Evolutionary conservation across 2,329 filamentous ascomycete species (phyloP).

Genomic region (Zymoseptoria crescenta): DNA sequence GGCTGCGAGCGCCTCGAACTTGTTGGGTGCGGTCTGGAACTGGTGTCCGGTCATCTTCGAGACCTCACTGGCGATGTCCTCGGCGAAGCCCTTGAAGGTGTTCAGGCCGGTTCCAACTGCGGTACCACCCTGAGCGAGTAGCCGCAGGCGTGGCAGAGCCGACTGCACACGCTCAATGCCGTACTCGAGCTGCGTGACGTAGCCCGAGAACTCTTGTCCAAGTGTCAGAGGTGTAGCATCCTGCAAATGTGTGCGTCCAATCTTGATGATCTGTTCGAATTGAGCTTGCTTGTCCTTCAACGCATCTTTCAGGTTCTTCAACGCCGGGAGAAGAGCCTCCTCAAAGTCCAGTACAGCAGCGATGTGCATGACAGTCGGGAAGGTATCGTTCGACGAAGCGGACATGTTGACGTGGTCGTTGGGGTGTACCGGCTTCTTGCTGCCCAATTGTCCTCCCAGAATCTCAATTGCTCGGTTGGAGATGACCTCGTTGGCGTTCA

Average conservation of each 20-base stretch:
- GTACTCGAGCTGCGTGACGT: constrained; percentile 87
- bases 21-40: constrained; percentile 96
- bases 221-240: constrained; percentile 93
- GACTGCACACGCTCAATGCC: constrained; percentile 81
- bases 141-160: constrained; percentile 72
- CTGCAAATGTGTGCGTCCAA: constrained; percentile 93
- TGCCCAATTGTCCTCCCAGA: constrained; percentile 83
- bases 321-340: constrained; percentile 70
- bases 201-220: constrained; percentile 95
- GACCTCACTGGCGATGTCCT: constrained; percentile 85
- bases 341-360: constrained; percentile 92
- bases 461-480: constrained; percentile 99
- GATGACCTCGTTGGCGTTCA: constrained; percentile 99
- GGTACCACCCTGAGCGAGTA: constrained; percentile 90
- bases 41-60: constrained; percentile 84
- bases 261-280: constrained; percentile 97
- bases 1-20: constrained; percentile 93
- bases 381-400: constrained; percentile 97
- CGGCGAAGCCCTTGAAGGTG: constrained; percentile 92
- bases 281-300: constrained; percentile 82
- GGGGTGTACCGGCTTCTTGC: constrained; percentile 97
- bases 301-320: constrained; percentile 73
- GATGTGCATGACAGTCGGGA: constrained; percentile 99
- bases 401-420: constrained; percentile 99
- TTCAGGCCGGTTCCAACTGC: constrained; percentile 97